Conservation (phyloP, 768 basidiomycete genomes). For the Chalciporus piperatus region DNA sequence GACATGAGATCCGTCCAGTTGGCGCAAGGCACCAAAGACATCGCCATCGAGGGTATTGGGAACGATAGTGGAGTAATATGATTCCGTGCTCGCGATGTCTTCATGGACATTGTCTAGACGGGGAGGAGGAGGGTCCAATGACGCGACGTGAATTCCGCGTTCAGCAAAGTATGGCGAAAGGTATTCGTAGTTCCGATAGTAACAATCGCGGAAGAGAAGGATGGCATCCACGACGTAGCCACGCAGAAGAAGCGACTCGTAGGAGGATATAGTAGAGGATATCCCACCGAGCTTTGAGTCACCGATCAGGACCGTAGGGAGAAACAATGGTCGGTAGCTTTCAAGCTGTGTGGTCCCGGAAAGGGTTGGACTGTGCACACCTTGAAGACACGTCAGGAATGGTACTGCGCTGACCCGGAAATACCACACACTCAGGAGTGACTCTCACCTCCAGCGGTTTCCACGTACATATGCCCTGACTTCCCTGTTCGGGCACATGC, state of each 20-base stretch:
- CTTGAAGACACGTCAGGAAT: slow-evolving; percentile 39
- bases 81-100: slow-evolving; percentile 53
- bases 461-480: slow-evolving; percentile 70
- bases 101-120: slow-evolving; percentile 39
- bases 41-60: slow-evolving; percentile 34
- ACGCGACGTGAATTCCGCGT: slow-evolving; percentile 53
- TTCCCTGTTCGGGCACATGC: slow-evolving; percentile 40
- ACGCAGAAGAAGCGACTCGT: slow-evolving; percentile 86
- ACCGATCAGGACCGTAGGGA: slow-evolving; percentile 85
- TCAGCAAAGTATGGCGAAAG: slow-evolving; percentile 76
- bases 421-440: slow-evolving; percentile 12
- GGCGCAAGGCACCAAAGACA: slow-evolving; percentile 47
- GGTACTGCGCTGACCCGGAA: neutral
- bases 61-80: slow-evolving; percentile 66
- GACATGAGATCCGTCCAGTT: slow-evolving; percentile 62
- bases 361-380: slow-evolving; percentile 87
- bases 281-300: slow-evolving; percentile 93
- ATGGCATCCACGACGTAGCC: slow-evolving; percentile 88
- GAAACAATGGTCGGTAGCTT: slow-evolving; percentile 78
- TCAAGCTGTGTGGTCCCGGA: slow-evolving; percentile 84
- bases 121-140: slow-evolving; percentile 59
- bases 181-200: slow-evolving; percentile 88
- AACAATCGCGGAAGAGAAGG: slow-evolving; percentile 78
- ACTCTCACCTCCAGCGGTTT: slow-evolving; percentile 92
- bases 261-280: slow-evolving; percentile 87